Conservation (phyloP, 1,284 basidiomycete species). For the Singerocomus rubriflavus region DNA sequence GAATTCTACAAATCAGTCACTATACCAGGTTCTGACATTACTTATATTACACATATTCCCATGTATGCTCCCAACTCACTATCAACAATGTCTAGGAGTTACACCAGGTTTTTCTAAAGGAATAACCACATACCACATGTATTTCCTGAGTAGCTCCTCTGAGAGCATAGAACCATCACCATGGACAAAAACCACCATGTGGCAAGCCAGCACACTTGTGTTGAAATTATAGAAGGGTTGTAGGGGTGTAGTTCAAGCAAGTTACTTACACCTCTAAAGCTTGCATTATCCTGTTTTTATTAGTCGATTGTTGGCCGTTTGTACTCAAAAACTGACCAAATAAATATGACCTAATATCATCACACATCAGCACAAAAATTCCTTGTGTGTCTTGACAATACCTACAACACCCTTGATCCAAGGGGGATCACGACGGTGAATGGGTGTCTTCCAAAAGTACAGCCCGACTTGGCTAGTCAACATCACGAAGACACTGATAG, state of each 20-base stretch:
- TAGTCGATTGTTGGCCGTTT: neutral
- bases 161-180: rapidly evolving
- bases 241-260: too few species aligned
- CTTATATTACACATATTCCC: slow-evolving; percentile 17
- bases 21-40: neutral
- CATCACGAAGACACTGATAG: slow-evolving; percentile 17
- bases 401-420: slow-evolving; percentile 26
- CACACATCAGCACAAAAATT: neutral
- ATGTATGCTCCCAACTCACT: slow-evolving; percentile 12
- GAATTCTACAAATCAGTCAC: slow-evolving; percentile 9
- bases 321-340: slow-evolving; percentile 17
- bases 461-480: slow-evolving; percentile 24
- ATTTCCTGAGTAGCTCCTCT: neutral
- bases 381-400: neutral
- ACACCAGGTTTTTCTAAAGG: neutral
- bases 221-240: neutral
- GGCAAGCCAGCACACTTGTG: slow-evolving; percentile 15
- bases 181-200: slow-evolving; percentile 15
- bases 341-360: slow-evolving; percentile 12
- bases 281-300: slow-evolving; percentile 21
- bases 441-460: slow-evolving; percentile 20
- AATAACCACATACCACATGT: slow-evolving; percentile 13
- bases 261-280: slow-evolving; percentile 14
- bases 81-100: neutral
- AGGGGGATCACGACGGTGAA: slow-evolving; percentile 16